Base-by-base conservation (phyloP, 805 yeast genomes). In the Ogataea dorogensis region DNA sequence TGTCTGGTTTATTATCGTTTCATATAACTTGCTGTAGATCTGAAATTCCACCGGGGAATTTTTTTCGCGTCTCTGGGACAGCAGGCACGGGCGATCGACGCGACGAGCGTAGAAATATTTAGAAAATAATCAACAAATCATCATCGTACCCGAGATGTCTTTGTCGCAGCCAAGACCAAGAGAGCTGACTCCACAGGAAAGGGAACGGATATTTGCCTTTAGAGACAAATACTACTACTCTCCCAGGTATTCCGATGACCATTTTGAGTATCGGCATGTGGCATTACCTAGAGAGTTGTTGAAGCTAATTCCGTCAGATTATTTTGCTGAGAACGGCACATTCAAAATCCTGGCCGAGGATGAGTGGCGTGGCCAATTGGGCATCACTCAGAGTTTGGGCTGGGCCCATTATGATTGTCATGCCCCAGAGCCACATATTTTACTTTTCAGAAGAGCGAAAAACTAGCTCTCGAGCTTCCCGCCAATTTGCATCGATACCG, bases 351-450 rank as follows among this genome's bases (percentile, higher is more conserved):
- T 93, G 24, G 64, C 84, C 31, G 99, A 93, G 61, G 98, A 93
- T 49, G 99, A 93, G 63, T 93, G 99, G 99, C 74, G 99, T 61
- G 50, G 53, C 9, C 98, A 97, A 1, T 67, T 93, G 32, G 99
- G 99, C 2, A 88, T 93, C 53, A 93, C 98, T 5, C 99, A 93
- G 62, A 85, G 95, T 23, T 68, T 93, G 43, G 98, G 98, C 1
- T 93, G 98, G 98, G 93, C 75, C 36, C 98, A 93, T 62, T 93
- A 91, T 57, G 98, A 93, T 55, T 89, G 96, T 26, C 98, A 93
- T 60, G 85, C 98, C 1, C 99, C 99, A 28, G 99, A 93, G 63
- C 99, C 99, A 17, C 98, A 93, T 58, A 93, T 93, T 43, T 67
- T 93, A 44, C 70, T 93, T 43, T 93, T 93, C 66, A 83, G 84